Percentiles rank a stretch among this genome's conserved stretches.
These are phyloP conservation scores for Poteriospumella lacustris DNA, from an alignment of 108 stramenopile species.

Conservation along the genomic window DNA sequence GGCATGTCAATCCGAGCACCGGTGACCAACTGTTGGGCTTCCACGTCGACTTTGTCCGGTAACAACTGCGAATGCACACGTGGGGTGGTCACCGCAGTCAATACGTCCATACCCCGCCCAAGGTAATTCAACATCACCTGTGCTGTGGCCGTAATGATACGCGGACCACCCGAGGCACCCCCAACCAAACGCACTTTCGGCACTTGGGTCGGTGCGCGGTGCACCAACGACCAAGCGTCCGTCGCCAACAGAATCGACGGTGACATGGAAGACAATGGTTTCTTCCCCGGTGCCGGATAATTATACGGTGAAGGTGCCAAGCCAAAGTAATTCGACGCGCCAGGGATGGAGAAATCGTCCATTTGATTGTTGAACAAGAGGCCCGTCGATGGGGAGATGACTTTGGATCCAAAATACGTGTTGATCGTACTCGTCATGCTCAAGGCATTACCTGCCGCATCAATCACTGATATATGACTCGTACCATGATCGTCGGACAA, in stretches of 20 bases:
- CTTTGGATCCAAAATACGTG: constrained; percentile 53
- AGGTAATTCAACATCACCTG: constrained; percentile 64
- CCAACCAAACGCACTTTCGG: constrained; percentile 41
- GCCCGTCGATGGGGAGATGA: constrained; percentile 65
- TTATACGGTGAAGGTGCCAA: constrained; percentile 63
- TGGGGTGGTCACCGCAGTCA: constrained; percentile 53
- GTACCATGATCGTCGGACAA: constrained; percentile 66
- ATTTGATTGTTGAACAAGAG: constrained; percentile 66
- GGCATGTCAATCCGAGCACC: constrained; percentile 43
- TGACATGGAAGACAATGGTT: constrained; percentile 72
- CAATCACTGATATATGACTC: constrained; percentile 65
- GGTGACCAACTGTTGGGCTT: constrained; percentile 36
- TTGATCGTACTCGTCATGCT: constrained; percentile 68
- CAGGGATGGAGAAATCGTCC: constrained; percentile 66
- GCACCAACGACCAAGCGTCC: too few species aligned
- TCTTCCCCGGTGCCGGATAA: constrained; percentile 64
- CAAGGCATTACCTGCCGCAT: constrained; percentile 68
- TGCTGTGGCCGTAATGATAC: constrained; percentile 68
- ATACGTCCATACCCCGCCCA: constrained; percentile 61
- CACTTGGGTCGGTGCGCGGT: too few species aligned
- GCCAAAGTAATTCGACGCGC: constrained; percentile 59
- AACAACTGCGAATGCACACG: constrained; percentile 71
- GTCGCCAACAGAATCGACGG: constrained; percentile 72
- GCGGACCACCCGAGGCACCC: constrained; percentile 70
- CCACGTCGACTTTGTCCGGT: constrained; percentile 56